Base-by-base conservation (phyloP, 2,329 filamentous ascomycete genomes). In the Xylogone sp. region DNA sequence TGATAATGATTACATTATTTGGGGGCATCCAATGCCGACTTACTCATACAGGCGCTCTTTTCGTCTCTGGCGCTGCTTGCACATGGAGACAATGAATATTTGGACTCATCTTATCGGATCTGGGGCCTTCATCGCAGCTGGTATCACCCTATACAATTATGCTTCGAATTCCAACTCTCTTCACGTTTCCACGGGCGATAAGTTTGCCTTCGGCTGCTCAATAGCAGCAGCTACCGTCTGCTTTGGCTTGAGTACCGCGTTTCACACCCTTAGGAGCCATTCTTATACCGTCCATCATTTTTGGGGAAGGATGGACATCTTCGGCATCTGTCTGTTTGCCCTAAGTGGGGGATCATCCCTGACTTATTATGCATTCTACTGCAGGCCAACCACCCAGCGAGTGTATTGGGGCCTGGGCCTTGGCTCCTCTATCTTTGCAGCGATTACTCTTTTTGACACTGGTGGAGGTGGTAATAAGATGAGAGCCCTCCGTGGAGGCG, bases 251-350 rank as follows among this genome's bases (percentile, higher is more conserved):
- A 62, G 57, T 43, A 48, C 59, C 22, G 61, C 51, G n/a, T 66
- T 66, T 19, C 60, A 66, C 21, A 66, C 60, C 10, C 50, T 65
- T 3, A 51, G 62, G 39, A 66, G 62, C 46, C 63, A 65, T 43
- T 67, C 62, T 2, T 65, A 64, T 47, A 57, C 62, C 13, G 55
- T 65, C 21, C 59, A 66, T 43, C 59, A 64, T 46, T 54, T 61
- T 44, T 64, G 62, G 61, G 62, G 59, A 10, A 53, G 54, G 27
- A 56, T 66, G 56, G 65, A 66, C 46, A 62, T 66, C 13, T 52
- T 65, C 19, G 59, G 65, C 1, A 65, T 65, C 4, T 64, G 24
- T 27, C 6, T 27, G 6, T 10, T 27, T 27, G 24, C 24, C 10
- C 24, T 27, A 6, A 10, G 24, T 6, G 24, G 24, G 6, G 24